A percentile compares a stretch with the other conserved stretches of the same genome.
Evolutionary conservation across 2,329 filamentous ascomycete species (phyloP).

Genomic region (Paraphaeosphaeria sporulosa): DNA sequence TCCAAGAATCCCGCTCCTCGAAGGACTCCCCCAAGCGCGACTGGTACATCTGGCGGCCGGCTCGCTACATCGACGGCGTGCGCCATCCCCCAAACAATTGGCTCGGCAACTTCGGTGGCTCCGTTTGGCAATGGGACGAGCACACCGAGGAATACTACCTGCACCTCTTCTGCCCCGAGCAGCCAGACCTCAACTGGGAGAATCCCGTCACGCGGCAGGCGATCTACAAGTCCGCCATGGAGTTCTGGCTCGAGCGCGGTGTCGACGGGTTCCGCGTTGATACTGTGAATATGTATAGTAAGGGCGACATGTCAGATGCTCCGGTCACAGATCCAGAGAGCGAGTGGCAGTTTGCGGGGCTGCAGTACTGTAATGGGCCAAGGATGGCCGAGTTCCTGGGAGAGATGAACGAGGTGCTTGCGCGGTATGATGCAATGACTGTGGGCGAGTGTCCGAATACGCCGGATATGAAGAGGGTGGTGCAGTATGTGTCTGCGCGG

Average conservation of each 20-base stretch:
- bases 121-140: conserved; percentile 75
- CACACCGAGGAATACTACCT: conserved; percentile 77
- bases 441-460: conserved; percentile 74
- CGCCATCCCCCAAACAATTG: conserved; percentile 79
- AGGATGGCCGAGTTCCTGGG: conserved; percentile 71
- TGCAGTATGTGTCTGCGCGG: conserved; percentile 66
- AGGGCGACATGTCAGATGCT: conserved; percentile 44
- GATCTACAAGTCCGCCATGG: conserved; percentile 73
- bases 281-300: conserved; percentile 49
- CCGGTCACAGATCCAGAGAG: conserved; percentile 40
- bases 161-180: conserved; percentile 75
- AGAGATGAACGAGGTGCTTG: conserved; percentile 69
- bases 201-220: conserved; percentile 71
- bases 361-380: conserved; percentile 72
- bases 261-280: conserved; percentile 59
- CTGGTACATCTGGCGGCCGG: conserved; percentile 64
- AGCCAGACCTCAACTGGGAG: conserved; percentile 90
- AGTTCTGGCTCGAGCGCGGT: conserved; percentile 80
- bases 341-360: conserved; percentile 45
- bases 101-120: conserved; percentile 68
- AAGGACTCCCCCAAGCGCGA: conserved; percentile 60
- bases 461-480: conserved; percentile 63
- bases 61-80: conserved; percentile 61
- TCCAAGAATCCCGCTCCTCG: conserved; percentile 61
- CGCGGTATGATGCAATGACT: conserved; percentile 70